Evolutionary conservation across 176 grass and related monocot genomes (phyloP).

Genomic region (Eleusine indica): DNA sequence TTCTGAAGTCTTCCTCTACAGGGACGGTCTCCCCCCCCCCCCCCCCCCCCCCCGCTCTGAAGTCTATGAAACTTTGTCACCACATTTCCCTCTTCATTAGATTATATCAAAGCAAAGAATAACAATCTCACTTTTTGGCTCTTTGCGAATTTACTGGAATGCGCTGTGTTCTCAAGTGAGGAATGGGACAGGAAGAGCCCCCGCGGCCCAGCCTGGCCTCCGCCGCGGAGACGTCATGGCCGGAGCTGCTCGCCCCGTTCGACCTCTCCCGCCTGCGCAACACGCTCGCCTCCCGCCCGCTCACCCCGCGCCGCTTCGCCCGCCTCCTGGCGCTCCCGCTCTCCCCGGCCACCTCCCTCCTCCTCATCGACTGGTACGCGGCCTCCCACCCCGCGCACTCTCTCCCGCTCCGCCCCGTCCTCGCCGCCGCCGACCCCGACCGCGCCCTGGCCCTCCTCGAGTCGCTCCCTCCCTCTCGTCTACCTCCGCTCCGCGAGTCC

Average conservation of each 20-base stretch:
- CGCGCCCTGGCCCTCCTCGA: slow-evolving; percentile 51
- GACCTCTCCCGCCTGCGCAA: slow-evolving; percentile 75
- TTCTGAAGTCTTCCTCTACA: too few relatives aligned
- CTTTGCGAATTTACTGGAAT: neutral
- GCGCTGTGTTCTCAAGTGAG: neutral
- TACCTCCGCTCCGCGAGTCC: slow-evolving; percentile 61
- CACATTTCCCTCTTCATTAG: neutral
- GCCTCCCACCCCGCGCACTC: slow-evolving; percentile 56
- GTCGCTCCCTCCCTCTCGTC: slow-evolving; percentile 34
- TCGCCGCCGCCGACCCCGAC: slow-evolving; percentile 52
- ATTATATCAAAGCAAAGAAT: neutral
- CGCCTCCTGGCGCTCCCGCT: slow-evolving; percentile 74
- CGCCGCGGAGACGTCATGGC: slow-evolving; percentile 46
- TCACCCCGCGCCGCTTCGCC: slow-evolving; percentile 59
- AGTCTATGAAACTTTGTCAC: too few relatives aligned
- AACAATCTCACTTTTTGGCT: neutral
- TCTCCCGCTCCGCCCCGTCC: slow-evolving; percentile 57
- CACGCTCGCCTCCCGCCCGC: slow-evolving; percentile 46
- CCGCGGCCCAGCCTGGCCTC: neutral
- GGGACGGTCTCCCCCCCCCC: too few relatives aligned
- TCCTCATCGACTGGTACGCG: slow-evolving; percentile 76
- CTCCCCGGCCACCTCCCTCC: slow-evolving; percentile 61
- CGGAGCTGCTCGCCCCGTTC: slow-evolving; percentile 74
- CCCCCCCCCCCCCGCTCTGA: too few relatives aligned
- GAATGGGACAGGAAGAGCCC: slow-evolving; percentile 23